Conservation (phyloP, 371 early-diverging fungal genomes). For the Rhizopus arrhizus region DNA sequence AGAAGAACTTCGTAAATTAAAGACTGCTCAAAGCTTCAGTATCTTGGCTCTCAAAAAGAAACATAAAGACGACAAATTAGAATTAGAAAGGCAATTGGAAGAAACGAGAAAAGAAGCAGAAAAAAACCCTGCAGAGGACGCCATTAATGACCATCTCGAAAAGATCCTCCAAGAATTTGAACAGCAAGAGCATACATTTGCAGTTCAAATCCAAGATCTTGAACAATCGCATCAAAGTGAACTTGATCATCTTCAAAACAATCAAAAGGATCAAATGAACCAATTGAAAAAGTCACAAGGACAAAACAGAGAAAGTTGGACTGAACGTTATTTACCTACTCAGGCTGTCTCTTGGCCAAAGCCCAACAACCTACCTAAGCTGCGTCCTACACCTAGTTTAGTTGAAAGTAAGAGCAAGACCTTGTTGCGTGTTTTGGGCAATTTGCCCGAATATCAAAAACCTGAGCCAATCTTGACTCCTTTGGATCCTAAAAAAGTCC, state of each 20-base stretch:
- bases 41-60: conserved; percentile 35
- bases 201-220: conserved; percentile 42
- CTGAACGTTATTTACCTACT: conserved; percentile 39
- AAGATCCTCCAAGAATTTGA: conserved; percentile 79
- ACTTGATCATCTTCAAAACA: conserved; percentile 32
- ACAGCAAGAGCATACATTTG: conserved; percentile 42
- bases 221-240: conserved; percentile 46
- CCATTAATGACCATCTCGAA: conserved; percentile 76
- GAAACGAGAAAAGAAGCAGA: conserved; percentile 34
- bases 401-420: conserved; percentile 36
- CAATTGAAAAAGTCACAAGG: conserved; percentile 33
- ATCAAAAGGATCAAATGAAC: conserved; percentile 41
- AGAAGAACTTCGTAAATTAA: conserved; percentile 32
- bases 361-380: conserved; percentile 19
- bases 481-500: conserved; percentile 45
- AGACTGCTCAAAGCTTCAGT: conserved; percentile 30
- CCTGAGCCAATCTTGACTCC: conserved; percentile 42
- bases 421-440: conserved; percentile 26
- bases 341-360: conserved; percentile 52
- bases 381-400: conserved; percentile 26
- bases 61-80: conserved; percentile 41
- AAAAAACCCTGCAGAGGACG: conserved; percentile 28
- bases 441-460: conserved; percentile 26
- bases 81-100: conserved; percentile 34
- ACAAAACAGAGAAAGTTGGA: conserved; percentile 32